phyloP scores from a whole-genome alignment of 805 yeast genomes.

The Starmerella riodocensis region DNA sequence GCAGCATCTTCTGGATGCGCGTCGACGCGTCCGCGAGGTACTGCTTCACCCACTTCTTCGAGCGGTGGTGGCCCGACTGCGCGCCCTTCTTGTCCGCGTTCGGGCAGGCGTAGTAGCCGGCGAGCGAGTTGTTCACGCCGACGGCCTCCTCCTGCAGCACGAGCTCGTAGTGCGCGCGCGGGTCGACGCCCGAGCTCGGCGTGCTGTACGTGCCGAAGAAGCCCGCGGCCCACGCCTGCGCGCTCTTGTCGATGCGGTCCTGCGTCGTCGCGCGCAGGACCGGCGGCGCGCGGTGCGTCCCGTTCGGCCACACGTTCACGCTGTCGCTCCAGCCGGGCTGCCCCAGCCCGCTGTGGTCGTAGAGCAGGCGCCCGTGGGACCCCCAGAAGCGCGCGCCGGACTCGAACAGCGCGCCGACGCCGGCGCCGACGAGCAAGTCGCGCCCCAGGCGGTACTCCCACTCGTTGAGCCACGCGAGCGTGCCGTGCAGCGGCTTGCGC shows the following conservation, averaged over 20 bases:
- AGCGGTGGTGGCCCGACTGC: constrained; percentile 22
- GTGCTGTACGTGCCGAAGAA: constrained; percentile 30
- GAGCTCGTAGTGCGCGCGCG: constrained; percentile 26
- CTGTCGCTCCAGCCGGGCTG: constrained; percentile 23
- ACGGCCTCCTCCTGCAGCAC: constrained; percentile 26
- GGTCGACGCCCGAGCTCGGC: constrained; percentile 23
- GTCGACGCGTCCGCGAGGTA: constrained; percentile 42
- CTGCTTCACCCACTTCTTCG: constrained; percentile 27
- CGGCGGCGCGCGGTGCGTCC: constrained; percentile 26
- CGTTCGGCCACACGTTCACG: constrained; percentile 26
- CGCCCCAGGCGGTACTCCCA: constrained; percentile 27
- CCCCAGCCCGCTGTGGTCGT: constrained; percentile 21
- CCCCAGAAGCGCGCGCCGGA: constrained; percentile 33
- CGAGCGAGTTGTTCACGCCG: constrained; percentile 29
- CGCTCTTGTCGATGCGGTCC: constrained; percentile 30
- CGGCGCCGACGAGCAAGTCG: constrained; percentile 28
- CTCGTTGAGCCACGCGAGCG: constrained; percentile 25
- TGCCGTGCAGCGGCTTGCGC: constrained; percentile 18
- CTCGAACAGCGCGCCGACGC: constrained; percentile 30
- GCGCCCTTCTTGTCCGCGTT: constrained; percentile 24
- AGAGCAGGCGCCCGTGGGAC: constrained; percentile 30
- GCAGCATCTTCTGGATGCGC: constrained; percentile 45
- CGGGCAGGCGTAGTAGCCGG: constrained; percentile 30
- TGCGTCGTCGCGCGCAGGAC: constrained; percentile 31
- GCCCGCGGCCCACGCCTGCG: constrained; percentile 34